Conservation (phyloP, 345 rosid species). For the Eucalyptus sp. region DNA sequence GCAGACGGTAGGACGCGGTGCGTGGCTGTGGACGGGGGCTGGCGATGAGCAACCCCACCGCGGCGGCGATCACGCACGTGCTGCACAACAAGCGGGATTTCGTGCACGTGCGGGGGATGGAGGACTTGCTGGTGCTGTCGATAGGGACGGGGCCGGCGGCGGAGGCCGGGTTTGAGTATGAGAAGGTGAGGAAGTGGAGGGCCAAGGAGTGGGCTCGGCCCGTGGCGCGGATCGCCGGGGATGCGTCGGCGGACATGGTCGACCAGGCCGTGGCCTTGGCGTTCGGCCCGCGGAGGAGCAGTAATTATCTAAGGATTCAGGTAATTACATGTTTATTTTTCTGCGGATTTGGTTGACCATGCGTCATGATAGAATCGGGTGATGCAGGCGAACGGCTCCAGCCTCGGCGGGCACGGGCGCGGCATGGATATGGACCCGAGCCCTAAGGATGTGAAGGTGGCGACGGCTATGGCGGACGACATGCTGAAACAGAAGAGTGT, state of each 20-base stretch:
- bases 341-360: neutral
- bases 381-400: slow-evolving; percentile 68
- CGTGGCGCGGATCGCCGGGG: slow-evolving; percentile 66
- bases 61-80: slow-evolving; percentile 13
- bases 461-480: slow-evolving; percentile 59
- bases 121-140: slow-evolving; percentile 11
- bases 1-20: slow-evolving; percentile 5
- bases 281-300: slow-evolving; percentile 59
- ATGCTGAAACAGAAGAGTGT: slow-evolving; percentile 95
- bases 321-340: neutral
- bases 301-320: slow-evolving; percentile 46
- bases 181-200: slow-evolving; percentile 56
- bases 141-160: slow-evolving; percentile 35
- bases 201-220: slow-evolving; percentile 91
- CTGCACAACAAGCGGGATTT: slow-evolving; percentile 12
- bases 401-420: slow-evolving; percentile 42
- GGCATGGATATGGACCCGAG: slow-evolving; percentile 60
- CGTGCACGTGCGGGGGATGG: neutral
- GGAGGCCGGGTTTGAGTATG: slow-evolving; percentile 48
- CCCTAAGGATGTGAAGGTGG: slow-evolving; percentile 55
- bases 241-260: slow-evolving; percentile 69
- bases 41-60: slow-evolving; percentile 11
- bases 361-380: neutral
- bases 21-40: slow-evolving; percentile 9
- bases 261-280: slow-evolving; percentile 97